Conservation (phyloP, 2,329 filamentous ascomycete genomes). For the Colletotrichum horii region DNA sequence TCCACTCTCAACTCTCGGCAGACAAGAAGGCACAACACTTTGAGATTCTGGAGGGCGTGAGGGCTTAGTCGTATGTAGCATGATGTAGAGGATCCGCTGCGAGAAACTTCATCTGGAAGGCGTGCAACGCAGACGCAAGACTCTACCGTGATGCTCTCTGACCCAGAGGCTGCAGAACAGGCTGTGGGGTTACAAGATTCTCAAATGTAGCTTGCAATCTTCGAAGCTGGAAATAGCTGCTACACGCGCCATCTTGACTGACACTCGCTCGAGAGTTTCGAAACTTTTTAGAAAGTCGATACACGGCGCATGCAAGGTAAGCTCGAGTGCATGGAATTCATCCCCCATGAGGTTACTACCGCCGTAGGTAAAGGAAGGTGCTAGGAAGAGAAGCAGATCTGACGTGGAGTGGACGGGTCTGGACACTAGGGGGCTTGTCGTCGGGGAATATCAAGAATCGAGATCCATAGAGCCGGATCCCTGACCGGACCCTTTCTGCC, state of each 20-base stretch:
- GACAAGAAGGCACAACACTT: not conserved
- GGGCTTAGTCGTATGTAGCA: not conserved
- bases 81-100: not conserved
- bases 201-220: not conserved
- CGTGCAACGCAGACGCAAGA: not conserved
- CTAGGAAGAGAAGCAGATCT: not conserved
- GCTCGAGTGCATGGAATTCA: not conserved
- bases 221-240: not conserved
- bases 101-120: not conserved
- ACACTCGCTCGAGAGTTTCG: not conserved
- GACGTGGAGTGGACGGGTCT: not conserved
- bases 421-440: not conserved
- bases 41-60: not conserved
- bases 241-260: not conserved
- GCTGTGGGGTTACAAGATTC: not conserved
- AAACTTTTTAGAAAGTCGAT: not conserved
- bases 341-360: not conserved
- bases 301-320: not conserved
- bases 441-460: slow-evolving; percentile 13
- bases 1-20: not conserved
- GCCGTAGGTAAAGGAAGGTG: not conserved
- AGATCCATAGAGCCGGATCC: not conserved
- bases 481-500: not conserved
- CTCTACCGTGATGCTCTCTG: not conserved
- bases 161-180: not conserved